Percentiles rank a stretch among this genome's conserved stretches.
These are phyloP conservation scores for Hymenoscyphus occultus DNA, from an alignment of 2,329 filamentous ascomycete genomes.

Conservation along the genomic window DNA sequence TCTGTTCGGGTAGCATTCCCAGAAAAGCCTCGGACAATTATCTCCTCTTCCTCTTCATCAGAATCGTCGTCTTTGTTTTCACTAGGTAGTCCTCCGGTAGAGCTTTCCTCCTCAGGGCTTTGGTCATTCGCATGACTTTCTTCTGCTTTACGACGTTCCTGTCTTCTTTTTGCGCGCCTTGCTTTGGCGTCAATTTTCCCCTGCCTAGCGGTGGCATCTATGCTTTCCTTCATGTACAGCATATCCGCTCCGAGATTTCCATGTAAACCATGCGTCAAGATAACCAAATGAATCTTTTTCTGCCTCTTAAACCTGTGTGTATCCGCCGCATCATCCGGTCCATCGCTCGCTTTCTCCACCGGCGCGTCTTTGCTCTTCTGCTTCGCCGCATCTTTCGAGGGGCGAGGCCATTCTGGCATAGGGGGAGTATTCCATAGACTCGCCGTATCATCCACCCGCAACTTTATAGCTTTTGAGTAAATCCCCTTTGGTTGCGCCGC, in stretches of 20 bases:
- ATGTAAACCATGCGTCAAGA: constrained; percentile 91
- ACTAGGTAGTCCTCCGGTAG: constrained; percentile 11
- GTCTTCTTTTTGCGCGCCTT: constrained; percentile 52
- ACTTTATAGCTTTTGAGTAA: constrained; percentile 74
- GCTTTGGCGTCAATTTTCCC: constrained; percentile 67
- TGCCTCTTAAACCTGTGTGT: constrained; percentile 48
- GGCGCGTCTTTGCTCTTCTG: constrained; percentile 26
- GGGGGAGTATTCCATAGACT: constrained; percentile 90
- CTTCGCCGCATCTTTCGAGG: constrained; percentile 27
- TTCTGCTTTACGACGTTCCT: constrained; percentile 25
- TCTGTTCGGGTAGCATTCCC: constrained; percentile 91
- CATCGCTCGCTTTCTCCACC: constrained; percentile 25
- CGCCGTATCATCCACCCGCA: constrained; percentile 84
- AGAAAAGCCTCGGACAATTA: constrained; percentile 85
- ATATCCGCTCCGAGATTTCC: constrained; percentile 96
- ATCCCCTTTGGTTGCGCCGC: constrained; percentile 68
- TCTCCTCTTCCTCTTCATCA: constrained; percentile 50
- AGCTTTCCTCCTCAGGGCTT: constrained; percentile 24
- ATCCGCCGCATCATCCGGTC: constrained; percentile 19
- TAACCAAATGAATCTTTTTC: constrained; percentile 84
- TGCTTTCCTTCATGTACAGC: constrained; percentile 96
- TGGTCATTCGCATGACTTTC: constrained; percentile 14
- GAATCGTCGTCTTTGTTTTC: constrained; percentile 24
- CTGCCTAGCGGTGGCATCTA: constrained; percentile 77
- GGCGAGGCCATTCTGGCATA: constrained; percentile 61